These are phyloP conservation scores for Hypoxylon trugodes DNA, from an alignment of 495 filamentous ascomycete species.

Conservation along the genomic window DNA sequence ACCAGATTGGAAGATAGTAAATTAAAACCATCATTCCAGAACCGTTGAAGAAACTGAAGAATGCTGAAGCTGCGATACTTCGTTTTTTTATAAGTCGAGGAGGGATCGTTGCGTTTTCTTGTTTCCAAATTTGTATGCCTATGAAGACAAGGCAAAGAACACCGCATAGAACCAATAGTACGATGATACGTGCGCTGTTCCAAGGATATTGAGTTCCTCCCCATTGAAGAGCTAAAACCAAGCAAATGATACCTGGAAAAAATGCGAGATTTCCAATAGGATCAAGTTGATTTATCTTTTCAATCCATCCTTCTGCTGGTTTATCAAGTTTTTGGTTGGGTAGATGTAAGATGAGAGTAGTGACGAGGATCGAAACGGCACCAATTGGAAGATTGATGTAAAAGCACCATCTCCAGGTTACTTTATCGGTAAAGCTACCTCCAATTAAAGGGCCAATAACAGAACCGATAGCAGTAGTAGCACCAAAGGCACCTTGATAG, in stretches of 20 bases:
- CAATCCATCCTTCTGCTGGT: conserved; percentile 58
- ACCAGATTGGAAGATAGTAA: conserved; percentile 74
- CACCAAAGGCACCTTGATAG: conserved; percentile 58
- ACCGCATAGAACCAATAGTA: conserved; percentile 69
- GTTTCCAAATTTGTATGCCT: conserved; percentile 64
- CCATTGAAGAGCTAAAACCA: conserved; percentile 84
- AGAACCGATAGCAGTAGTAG: conserved; percentile 55
- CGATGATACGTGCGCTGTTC: conserved; percentile 70
- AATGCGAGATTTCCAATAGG: conserved; percentile 70
- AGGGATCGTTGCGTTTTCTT: conserved; percentile 74
- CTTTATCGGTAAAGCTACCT: conserved; percentile 61
- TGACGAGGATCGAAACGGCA: conserved; percentile 41
- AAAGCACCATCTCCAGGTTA: conserved; percentile 64
- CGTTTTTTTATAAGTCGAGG: conserved; percentile 70
- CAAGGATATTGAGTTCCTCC: conserved; percentile 74
- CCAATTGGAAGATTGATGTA: conserved; percentile 62
- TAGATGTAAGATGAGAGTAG: conserved; percentile 61
- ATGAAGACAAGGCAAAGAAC: conserved; percentile 66
- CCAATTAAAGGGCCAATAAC: conserved; percentile 58
- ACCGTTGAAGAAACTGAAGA: conserved; percentile 62
- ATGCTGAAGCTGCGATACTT: conserved; percentile 62
- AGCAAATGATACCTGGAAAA: conserved; percentile 72
- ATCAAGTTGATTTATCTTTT: conserved; percentile 66
- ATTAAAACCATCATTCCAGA: conserved; percentile 66
- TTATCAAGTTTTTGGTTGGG: conserved; percentile 69